Evolutionary conservation across 257 asterid species (phyloP).

Genomic region (Anisodus tanguticus): DNA sequence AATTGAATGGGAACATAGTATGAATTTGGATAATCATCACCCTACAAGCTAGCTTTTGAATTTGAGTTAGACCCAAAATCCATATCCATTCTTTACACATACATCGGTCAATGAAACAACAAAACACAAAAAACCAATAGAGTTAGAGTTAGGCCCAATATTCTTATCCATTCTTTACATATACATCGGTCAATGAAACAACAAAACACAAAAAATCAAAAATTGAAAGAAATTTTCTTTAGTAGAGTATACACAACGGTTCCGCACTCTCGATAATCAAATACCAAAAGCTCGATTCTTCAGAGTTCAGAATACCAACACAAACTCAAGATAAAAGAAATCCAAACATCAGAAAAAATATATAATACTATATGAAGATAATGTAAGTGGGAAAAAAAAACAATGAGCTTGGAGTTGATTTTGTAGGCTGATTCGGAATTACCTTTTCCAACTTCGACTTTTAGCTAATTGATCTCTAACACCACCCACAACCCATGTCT

Average conservation of each 20-base stretch:
- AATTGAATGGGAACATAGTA: too few relatives aligned
- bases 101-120: not conserved
- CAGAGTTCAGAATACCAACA: not conserved
- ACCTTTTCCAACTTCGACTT: conserved; percentile 78
- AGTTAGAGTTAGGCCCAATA: too few relatives aligned
- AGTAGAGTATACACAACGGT: not conserved
- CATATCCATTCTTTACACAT: too few relatives aligned
- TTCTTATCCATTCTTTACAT: too few relatives aligned
- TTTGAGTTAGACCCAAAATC: too few relatives aligned
- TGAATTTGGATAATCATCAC: too few relatives aligned
- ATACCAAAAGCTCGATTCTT: conserved; percentile 17
- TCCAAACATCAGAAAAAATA: conserved; percentile 18
- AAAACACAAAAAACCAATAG: not conserved
- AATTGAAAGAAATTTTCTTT: conserved; percentile 8
- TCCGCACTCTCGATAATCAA: not conserved
- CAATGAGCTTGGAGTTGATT: not conserved
- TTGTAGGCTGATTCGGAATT: conserved; percentile 29
- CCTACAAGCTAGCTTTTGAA: too few relatives aligned
- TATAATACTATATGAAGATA: not conserved
- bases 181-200: not conserved
- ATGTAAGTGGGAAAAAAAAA: not conserved
- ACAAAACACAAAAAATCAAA: not conserved
- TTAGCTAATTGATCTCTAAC: conserved; percentile 61
- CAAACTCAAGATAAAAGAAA: not conserved
- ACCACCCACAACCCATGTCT: conserved; percentile 79